Conservation (phyloP, 148 eudicot genomes). For the Dysphania ambrosioides region DNA sequence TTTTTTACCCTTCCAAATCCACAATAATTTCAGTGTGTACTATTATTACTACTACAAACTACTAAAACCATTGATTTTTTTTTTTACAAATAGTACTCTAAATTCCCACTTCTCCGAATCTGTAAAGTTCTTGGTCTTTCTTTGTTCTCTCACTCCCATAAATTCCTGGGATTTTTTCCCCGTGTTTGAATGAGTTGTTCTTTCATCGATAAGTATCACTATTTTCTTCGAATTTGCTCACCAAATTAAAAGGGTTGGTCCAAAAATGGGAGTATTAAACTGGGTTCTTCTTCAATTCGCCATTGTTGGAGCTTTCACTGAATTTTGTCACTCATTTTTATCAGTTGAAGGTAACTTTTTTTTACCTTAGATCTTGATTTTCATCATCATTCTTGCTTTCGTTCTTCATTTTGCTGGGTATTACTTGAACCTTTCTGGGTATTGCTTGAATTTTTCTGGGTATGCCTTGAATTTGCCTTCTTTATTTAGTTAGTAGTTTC, state of each 20-base stretch:
- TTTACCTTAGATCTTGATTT: slow-evolving; percentile 37
- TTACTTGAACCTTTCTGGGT: not conserved
- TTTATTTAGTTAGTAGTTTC: not conserved
- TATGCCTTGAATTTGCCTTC: not conserved
- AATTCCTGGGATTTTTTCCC: not conserved
- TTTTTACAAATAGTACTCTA: slow-evolving; percentile 15
- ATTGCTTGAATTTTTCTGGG: slow-evolving; percentile 2
- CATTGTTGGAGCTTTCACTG: slow-evolving; percentile 40
- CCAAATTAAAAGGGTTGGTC: not conserved
- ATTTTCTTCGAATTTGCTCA: slow-evolving; percentile 6
- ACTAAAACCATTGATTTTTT: not conserved
- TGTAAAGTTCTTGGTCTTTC: slow-evolving; percentile 15
- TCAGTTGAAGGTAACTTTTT: slow-evolving; percentile 53
- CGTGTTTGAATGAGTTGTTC: slow-evolving; percentile 24
- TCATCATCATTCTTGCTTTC: not conserved
- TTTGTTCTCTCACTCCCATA: not conserved
- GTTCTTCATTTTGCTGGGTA: not conserved
- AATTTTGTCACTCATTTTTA: slow-evolving; percentile 46
- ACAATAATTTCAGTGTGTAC: slow-evolving; percentile 9
- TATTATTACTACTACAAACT: no score
- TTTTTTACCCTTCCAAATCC: not conserved
- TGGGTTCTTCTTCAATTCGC: slow-evolving; percentile 41
- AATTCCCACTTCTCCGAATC: slow-evolving; percentile 27
- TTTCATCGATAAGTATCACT: slow-evolving; percentile 22
- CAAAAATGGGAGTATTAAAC: slow-evolving; percentile 40